Evolutionary conservation across 352 stramenopile species (phyloP), one percentile per base, ranked within the genome.

Genomic region (Thraustochytrium striatum): DNA sequence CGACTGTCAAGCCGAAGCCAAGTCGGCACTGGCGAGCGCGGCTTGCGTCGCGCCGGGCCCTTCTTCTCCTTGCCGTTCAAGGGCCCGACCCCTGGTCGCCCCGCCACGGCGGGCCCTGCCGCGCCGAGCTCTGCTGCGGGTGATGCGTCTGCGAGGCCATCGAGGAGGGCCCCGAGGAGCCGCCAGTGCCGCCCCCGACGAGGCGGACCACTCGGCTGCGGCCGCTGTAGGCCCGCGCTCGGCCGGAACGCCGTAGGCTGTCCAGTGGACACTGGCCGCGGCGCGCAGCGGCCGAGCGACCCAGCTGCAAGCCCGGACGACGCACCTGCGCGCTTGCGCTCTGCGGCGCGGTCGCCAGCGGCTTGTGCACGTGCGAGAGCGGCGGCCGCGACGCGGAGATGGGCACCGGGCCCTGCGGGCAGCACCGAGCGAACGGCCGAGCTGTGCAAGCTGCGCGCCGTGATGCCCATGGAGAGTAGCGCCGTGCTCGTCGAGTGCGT

Each of bases 1-100:
- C 65, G 65, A 28, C 65, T 75, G 30, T 75, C 65, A 13, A 75
- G 30, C 13, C 65, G 65, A 0, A 75, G 52, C 65, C 65, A 75
- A 28, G 21, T 75, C 0, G 65, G 65, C 25, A 75, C 65, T 0
- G 65, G 65, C 0, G 65, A 75, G 19, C 65, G 65, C 7, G 65
- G 65, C 65, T 75, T 75, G 28, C 65, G 65, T 5, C 65, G 39
- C 44, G 65, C 43, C 11, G 65, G 8, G 19, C 41, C 32, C 65
- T 75, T 75, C 50, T 75, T 75, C 16, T 75, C 65, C 21, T 30
- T 30, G 9, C 44, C 52, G 21, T 7, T 50, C 39, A 75, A n/a
- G 11, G 59, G 50, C 11, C 28, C 13, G 8, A 69, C 8, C 25
- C 9, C 58, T 5, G 58, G 38, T 33, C 33, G 41, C 25, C 9